Conservation (phyloP, 805 yeast species). For the Blastobotrys parvus region DNA sequence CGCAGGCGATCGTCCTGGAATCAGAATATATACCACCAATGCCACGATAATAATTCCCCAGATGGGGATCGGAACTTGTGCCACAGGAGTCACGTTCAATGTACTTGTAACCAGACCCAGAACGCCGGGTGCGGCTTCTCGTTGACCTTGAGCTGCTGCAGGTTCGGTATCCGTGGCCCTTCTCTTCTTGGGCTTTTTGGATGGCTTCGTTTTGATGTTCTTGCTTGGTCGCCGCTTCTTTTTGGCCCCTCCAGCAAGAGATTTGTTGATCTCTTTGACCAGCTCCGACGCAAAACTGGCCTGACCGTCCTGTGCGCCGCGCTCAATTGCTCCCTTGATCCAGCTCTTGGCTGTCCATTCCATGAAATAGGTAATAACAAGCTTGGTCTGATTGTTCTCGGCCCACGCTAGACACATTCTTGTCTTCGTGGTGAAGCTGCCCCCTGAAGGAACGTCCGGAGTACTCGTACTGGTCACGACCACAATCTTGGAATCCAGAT, state of each 20-base stretch:
- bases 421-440: constrained; percentile 66
- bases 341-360: constrained; percentile 91
- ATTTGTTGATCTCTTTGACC: constrained; percentile 19
- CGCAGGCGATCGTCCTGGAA: background rate
- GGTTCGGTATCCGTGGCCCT: background rate
- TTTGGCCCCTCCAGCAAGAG: constrained; percentile 6
- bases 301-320: constrained; percentile 77
- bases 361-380: constrained; percentile 62
- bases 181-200: constrained; percentile 5
- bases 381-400: constrained; percentile 45
- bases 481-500: constrained; percentile 46
- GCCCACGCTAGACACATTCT: constrained; percentile 73
- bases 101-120: background rate
- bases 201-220: constrained; percentile 9
- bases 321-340: constrained; percentile 85
- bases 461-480: constrained; percentile 61
- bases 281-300: constrained; percentile 49
- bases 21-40: constrained; percentile 1
- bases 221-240: constrained; percentile 10
- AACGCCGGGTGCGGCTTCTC: background rate
- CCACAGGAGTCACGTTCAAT: constrained; percentile 5
- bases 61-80: constrained; percentile 8
- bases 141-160: background rate
- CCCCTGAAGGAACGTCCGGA: constrained; percentile 95
- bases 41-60: constrained; percentile 6